These are phyloP conservation scores for Herpetomonas tarakana DNA, from an alignment of 208 protist species.

Conservation along the genomic window DNA sequence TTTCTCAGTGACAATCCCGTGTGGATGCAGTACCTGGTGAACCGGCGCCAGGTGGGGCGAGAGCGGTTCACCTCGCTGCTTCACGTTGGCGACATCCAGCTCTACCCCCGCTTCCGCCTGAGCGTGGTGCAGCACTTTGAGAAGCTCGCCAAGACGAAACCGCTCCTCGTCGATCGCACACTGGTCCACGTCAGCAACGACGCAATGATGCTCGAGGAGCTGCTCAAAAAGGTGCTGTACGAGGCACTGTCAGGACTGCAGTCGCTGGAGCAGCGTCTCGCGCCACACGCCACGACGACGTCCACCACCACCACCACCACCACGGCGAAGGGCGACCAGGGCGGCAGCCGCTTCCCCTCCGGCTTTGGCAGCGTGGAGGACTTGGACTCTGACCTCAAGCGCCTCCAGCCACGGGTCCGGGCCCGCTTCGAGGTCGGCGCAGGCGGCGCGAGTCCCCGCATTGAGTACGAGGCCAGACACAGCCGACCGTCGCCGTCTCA, in stretches of 20 bases:
- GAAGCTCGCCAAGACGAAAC: conserved; percentile 23
- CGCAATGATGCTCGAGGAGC: conserved; percentile 33
- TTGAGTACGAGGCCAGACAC: not conserved
- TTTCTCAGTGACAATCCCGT: conserved; percentile 60
- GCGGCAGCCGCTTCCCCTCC: not conserved
- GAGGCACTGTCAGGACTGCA: conserved; percentile 75
- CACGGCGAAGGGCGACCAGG: not conserved
- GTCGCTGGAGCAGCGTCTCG: conserved; percentile 31
- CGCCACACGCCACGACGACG: not conserved
- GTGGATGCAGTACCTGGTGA: conserved; percentile 59
- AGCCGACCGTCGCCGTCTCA: no score
- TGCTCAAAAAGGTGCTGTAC: conserved; percentile 56
- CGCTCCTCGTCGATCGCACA: conserved; percentile 55
- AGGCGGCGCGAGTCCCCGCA: not conserved
- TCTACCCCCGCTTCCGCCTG: conserved; percentile 84
- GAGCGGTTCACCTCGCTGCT: conserved; percentile 65
- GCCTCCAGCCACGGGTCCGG: conserved; percentile 24
- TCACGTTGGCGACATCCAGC: conserved; percentile 68
- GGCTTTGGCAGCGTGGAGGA: conserved; percentile 9
- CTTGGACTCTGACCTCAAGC: conserved; percentile 14
- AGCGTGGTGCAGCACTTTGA: conserved; percentile 79
- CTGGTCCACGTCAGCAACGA: conserved; percentile 31
- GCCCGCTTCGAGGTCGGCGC: not conserved
- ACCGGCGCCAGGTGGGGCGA: conserved; percentile 51
- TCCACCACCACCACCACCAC: conserved; percentile 2